Evolutionary conservation across 371 early-diverging fungal species (phyloP), one percentile per base, ranked within the genome.

Genomic region (Lichtheimia corymbifera): DNA sequence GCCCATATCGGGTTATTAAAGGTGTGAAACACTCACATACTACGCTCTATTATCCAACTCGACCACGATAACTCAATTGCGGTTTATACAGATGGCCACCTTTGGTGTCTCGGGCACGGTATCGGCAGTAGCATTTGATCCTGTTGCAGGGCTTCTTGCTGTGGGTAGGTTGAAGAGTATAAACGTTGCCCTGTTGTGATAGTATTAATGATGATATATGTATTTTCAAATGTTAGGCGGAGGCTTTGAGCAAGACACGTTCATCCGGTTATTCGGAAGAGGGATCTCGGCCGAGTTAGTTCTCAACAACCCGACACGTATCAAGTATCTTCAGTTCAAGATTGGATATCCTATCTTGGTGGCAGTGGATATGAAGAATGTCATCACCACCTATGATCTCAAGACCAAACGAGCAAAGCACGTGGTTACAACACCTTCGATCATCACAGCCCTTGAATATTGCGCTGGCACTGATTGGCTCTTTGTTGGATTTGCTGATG

Each of bases 401-500:
- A 67, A 73, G 17, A 79, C 79, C 53, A 70, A 73, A 53, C 67
- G 64, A 24, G 62, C 75, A 2, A 70, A 71, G 20, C 72, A 76
- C 55, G 66, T 70, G 30, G 49, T 80, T 18, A 56, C 67, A 22
- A 73, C 79, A 0, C 79, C 73, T 20, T 79, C 68, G 13, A 73
- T 83, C 51, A 79, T 84, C 47, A 86, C 84, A 9, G 76, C 83
- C 13, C 65, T 77, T 24, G 73, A 78, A 35, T 74, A 81, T 20
- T 78, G 79, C 47, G 25, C 69, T 4, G 86, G 84, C 22, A 76
- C 83, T 45, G 83, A 86, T 41, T 86, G 84, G 83, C 59, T 86
- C 7, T 81, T 80, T 61, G 71, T 84, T 55, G 86, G 86, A 0
- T 74, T 82, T 42, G 73, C 74, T 6, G 83, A 83, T 58, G 86